These are phyloP conservation scores for Aspergillus haitiensis DNA, from an alignment of 495 filamentous ascomycete genomes.

Conservation along the genomic window DNA sequence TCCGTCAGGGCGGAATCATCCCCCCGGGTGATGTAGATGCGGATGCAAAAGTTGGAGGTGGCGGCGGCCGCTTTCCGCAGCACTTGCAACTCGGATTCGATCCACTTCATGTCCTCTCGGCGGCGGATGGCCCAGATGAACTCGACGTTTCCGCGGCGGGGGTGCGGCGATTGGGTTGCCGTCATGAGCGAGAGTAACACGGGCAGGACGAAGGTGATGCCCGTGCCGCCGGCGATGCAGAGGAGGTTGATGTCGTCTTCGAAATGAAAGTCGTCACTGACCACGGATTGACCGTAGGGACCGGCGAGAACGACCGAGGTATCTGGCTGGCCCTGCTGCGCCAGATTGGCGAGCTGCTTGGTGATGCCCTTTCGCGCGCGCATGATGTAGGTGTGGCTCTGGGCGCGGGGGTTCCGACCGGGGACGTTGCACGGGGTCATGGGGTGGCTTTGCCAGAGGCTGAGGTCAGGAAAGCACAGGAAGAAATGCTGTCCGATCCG, in stretches of 20 bases:
- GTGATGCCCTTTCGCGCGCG: slow-evolving; percentile 61
- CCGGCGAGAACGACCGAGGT: slow-evolving; percentile 58
- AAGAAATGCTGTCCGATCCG: slow-evolving; percentile 66
- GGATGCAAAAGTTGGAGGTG: slow-evolving; percentile 46
- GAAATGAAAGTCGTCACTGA: slow-evolving; percentile 30
- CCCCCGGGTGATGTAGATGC: slow-evolving; percentile 57
- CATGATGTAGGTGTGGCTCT: slow-evolving; percentile 62
- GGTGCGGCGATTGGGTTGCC: no score
- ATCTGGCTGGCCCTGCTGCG: slow-evolving; percentile 25
- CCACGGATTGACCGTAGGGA: slow-evolving; percentile 56
- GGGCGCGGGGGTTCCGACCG: slow-evolving; percentile 25
- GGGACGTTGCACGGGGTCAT: slow-evolving; percentile 61
- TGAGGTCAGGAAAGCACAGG: slow-evolving; percentile 58
- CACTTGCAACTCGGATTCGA: slow-evolving; percentile 53
- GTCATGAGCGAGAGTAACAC: slow-evolving; percentile 49
- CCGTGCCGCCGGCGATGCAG: slow-evolving; percentile 64
- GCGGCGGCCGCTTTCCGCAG: slow-evolving; percentile 39
- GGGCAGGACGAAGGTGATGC: slow-evolving; percentile 62
- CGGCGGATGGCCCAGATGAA: slow-evolving; percentile 63
- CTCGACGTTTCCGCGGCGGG: slow-evolving; percentile 41
- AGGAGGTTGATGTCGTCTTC: slow-evolving; percentile 54
- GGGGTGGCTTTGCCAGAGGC: slow-evolving; percentile 67
- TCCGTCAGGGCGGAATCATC: neutral
- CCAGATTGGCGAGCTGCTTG: slow-evolving; percentile 48
- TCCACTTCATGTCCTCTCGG: slow-evolving; percentile 54